Base-by-base conservation (phyloP, 805 yeast genomes). In the Sungouiozyma ichnusensis region DNA sequence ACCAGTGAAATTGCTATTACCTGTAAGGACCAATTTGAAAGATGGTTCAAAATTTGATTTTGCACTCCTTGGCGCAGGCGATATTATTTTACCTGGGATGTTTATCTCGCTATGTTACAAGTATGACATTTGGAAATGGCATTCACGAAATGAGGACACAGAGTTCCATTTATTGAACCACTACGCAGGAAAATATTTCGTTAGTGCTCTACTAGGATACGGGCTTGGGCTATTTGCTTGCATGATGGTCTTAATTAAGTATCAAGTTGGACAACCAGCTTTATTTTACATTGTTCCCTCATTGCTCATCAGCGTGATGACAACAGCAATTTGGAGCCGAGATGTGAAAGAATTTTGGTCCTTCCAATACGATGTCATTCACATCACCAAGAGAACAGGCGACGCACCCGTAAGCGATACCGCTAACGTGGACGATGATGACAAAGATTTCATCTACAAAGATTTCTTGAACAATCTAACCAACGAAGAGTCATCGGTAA, bases 211-310 rank as follows among this genome's bases (percentile, higher is more conserved):
- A n/a, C 32, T 66, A 2, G 68, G 75, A 9, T 81, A 81, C 54
- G 42, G 60, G 0, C 4, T 66, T n/a, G 80, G 77, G 0, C 53
- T 81, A 33, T 17, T 56, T 0, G 38, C 52, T 0, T 74, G 85
- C 1, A 58, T 71, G 38, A 49, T 46, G 2, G 72, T 67, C 3
- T 55, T 72, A 39, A 60, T 63, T 27, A 39, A 52, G 3, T 72
- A 51, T 46, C 50, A 67, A 1, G 55, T 52, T 9, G 85, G 78
- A 1, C 87, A 80, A 57, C 87, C 87, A 1, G 86, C 86, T 0
- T 60, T 81, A 46, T 53, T 81, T 16, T 81, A 79, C 52, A 57
- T 81, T 19, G 77, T 77, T 3, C 87, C 87, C 3, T 51, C 63
- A 3, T 36, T 72, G 20, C 29, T 66, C 0, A 7, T 64, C 0